Evolutionary conservation across 495 filamentous ascomycete species (phyloP).

Genomic region (Pseudoneurospora amorphoporcata): DNA sequence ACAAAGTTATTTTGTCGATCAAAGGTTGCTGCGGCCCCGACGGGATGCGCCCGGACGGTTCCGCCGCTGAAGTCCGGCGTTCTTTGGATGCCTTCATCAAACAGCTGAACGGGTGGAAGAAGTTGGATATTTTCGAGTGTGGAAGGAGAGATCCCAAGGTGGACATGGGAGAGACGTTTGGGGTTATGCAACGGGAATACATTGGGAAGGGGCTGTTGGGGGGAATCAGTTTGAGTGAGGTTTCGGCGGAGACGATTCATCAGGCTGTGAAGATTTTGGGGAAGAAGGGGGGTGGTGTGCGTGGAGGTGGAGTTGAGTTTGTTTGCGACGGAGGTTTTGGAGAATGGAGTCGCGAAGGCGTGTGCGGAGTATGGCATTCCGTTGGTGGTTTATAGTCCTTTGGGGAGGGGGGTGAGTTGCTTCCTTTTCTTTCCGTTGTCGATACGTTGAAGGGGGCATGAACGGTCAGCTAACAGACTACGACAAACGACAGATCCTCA

Average conservation of each 20-base stretch:
- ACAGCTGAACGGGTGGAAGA: slow-evolving; percentile 61
- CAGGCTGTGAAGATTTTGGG: slow-evolving; percentile 52
- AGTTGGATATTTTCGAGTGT: slow-evolving; percentile 71
- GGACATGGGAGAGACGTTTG: slow-evolving; percentile 39
- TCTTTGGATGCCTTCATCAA: slow-evolving; percentile 58
- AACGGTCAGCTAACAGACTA: background rate
- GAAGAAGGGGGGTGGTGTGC: slow-evolving; percentile 45
- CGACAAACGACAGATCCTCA: slow-evolving; percentile 23
- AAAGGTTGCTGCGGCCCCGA: slow-evolving; percentile 44
- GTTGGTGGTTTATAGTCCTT: slow-evolving; percentile 47
- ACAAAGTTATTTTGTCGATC: slow-evolving; percentile 54
- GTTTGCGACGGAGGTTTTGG: slow-evolving; percentile 53
- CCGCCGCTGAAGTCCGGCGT: slow-evolving; percentile 49
- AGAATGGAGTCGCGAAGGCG: slow-evolving; percentile 61
- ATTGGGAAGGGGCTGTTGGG: slow-evolving; percentile 69
- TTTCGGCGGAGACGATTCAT: slow-evolving; percentile 62
- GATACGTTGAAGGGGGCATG: background rate
- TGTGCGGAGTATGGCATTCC: slow-evolving; percentile 66
- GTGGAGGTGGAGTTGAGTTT: slow-evolving; percentile 78
- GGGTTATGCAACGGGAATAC: slow-evolving; percentile 42
- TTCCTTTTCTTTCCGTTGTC: background rate
- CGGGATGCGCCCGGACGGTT: slow-evolving; percentile 41
- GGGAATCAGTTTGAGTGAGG: slow-evolving; percentile 70
- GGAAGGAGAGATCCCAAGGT: slow-evolving; percentile 59
- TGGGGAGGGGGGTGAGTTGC: slow-evolving; percentile 45